A percentile compares a stretch with the other conserved stretches of the same genome.
Conservation (phyloP, 305 asterid genomes). For the Rubia tinctorum region DNA sequence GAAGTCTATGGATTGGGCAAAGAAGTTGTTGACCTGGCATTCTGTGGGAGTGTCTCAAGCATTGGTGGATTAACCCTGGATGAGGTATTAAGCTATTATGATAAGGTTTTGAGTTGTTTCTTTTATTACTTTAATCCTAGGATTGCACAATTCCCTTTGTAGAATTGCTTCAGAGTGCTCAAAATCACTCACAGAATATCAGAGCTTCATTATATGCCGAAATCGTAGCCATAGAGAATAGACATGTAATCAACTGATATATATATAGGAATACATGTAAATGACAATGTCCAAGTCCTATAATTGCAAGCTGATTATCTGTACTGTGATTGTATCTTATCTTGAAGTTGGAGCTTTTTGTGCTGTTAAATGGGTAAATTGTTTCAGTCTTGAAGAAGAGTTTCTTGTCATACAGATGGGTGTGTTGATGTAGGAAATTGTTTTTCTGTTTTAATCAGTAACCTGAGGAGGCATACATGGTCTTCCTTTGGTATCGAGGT, state of each 20-base stretch:
- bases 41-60: constrained; percentile 88
- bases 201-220: not conserved
- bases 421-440: not conserved
- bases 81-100: constrained; percentile 53
- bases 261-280: not conserved
- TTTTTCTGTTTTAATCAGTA: not conserved
- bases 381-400: not conserved
- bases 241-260: not conserved
- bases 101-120: not conserved
- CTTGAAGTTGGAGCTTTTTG: not conserved
- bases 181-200: not conserved
- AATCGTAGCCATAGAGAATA: not conserved
- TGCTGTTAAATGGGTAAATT: not conserved
- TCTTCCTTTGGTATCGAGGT: not conserved
- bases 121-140: not conserved
- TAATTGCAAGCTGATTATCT: not conserved
- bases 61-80: constrained; percentile 96
- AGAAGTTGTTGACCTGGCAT: constrained; percentile 77
- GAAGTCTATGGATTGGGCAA: constrained; percentile 93
- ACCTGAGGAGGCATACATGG: not conserved
- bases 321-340: not conserved
- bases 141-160: not conserved
- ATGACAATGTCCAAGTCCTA: not conserved
- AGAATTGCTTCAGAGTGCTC: not conserved
- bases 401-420: not conserved